A percentile compares a stretch with the other conserved stretches of the same genome.
Conservation (phyloP, 768 basidiomycete species). For the Termitomyces sp. region DNA sequence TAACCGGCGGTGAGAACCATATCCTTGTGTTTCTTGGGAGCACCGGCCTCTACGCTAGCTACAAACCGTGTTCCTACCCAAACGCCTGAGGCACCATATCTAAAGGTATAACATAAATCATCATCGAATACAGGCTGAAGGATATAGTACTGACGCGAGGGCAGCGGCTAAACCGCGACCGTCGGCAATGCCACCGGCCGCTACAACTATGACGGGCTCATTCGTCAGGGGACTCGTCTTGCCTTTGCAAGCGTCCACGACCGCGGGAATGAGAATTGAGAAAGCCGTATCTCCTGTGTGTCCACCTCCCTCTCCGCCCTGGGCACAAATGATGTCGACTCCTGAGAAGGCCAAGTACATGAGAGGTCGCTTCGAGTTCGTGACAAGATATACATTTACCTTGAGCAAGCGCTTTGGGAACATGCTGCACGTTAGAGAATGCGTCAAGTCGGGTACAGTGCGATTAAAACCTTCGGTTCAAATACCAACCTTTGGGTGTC, state of each 20-base stretch:
- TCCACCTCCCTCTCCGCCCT: constrained; percentile 84
- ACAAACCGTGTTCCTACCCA: constrained; percentile 91
- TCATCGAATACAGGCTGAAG: neutral
- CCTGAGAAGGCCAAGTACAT: constrained; percentile 29
- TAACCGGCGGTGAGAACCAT: constrained; percentile 63
- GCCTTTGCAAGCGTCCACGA: constrained; percentile 71
- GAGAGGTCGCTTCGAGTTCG: neutral
- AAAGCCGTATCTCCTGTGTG: constrained; percentile 83
- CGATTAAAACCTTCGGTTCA: neutral
- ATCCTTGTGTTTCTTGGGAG: constrained; percentile 69
- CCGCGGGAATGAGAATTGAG: constrained; percentile 76
- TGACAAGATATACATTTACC: constrained; percentile 26
- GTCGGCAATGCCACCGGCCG: constrained; percentile 81
- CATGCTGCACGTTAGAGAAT: constrained; percentile 40
- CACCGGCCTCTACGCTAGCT: constrained; percentile 74
- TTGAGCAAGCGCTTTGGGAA: constrained; percentile 67
- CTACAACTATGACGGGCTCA: constrained; percentile 69
- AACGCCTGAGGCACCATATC: constrained; percentile 78
- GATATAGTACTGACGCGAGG: constrained; percentile 42
- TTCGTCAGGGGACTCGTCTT: constrained; percentile 73
- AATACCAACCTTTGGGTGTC: constrained; percentile 66
- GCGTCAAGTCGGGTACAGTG: neutral
- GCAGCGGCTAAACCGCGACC: constrained; percentile 76
- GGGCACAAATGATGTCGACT: constrained; percentile 88
- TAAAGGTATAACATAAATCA: constrained; percentile 16